Conservation (phyloP, 768 basidiomycete genomes). For the Termitomyces sp. region DNA sequence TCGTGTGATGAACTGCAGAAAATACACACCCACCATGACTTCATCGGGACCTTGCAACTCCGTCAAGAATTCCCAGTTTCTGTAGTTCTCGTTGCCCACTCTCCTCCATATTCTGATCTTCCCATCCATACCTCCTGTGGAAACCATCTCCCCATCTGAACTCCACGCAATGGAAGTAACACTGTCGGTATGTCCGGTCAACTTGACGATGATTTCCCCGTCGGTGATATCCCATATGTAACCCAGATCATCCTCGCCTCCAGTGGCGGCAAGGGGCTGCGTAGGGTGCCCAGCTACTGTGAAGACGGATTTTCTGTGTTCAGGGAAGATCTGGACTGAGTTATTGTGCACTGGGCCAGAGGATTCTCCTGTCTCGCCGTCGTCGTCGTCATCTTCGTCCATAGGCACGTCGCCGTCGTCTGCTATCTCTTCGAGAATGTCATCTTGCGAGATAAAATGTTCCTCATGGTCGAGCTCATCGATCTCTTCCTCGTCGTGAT, state of each 20-base stretch:
- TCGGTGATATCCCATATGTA: conserved; percentile 89
- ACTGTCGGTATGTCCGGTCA: conserved; percentile 92
- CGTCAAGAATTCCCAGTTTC: conserved; percentile 91
- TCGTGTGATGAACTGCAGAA: neutral
- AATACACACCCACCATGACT: conserved; percentile 79
- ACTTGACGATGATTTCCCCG: conserved; percentile 74
- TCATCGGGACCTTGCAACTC: conserved; percentile 94
- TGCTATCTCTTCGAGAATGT: conserved; percentile 57
- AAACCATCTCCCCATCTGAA: conserved; percentile 85
- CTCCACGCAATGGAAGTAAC: conserved; percentile 79
- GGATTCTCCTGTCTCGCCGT: conserved; percentile 38
- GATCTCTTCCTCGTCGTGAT: conserved; percentile 15
- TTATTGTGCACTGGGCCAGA: conserved; percentile 48
- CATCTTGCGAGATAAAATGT: conserved; percentile 61
- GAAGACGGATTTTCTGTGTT: conserved; percentile 79
- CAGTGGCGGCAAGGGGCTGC: conserved; percentile 79
- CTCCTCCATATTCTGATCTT: conserved; percentile 88
- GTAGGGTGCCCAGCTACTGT: conserved; percentile 79
- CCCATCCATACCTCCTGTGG: conserved; percentile 98
- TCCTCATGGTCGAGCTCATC: conserved; percentile 42
- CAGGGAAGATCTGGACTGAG: conserved; percentile 63
- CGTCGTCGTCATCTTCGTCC: conserved; percentile 63
- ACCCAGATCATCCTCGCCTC: conserved; percentile 93
- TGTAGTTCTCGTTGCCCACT: conserved; percentile 69
- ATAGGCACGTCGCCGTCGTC: conserved; percentile 68